Conservation (phyloP, 352 stramenopile species). For the Globisporangium perplexum region DNA sequence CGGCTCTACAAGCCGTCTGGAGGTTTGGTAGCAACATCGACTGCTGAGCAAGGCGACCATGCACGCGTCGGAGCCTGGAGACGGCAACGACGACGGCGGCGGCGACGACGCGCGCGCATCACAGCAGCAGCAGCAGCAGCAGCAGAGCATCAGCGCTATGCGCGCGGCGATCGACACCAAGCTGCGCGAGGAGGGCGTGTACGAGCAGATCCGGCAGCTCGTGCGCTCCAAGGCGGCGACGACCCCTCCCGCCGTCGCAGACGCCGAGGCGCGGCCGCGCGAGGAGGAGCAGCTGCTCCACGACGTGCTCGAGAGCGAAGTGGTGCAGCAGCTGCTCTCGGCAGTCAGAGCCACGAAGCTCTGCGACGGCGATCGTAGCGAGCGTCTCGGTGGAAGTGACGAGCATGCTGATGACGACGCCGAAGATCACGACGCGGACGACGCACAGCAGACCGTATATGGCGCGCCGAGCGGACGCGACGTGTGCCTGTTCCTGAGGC, state of each 20-base stretch:
- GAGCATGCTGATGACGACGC: not conserved
- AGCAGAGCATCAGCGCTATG: constrained; percentile 40
- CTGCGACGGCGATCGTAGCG: not conserved
- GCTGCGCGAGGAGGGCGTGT: constrained; percentile 68
- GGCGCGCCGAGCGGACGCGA: constrained; percentile 12
- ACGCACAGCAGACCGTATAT: not conserved
- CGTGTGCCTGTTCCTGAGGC: constrained; percentile 42
- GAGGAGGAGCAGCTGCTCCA: constrained; percentile 35
- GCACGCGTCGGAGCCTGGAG: too few species aligned
- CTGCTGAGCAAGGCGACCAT: too few species aligned
- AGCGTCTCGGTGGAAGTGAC: not conserved
- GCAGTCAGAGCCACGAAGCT: constrained; percentile 28
- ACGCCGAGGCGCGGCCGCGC: constrained; percentile 1
- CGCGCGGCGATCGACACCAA: constrained; percentile 69
- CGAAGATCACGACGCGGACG: not conserved
- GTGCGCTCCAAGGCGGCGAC: constrained; percentile 20
- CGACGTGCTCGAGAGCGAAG: constrained; percentile 64
- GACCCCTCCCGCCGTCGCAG: not conserved
- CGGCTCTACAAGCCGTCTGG: too few species aligned
- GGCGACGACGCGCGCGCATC: not conserved
- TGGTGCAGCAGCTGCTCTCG: constrained; percentile 64
- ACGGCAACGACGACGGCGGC: not conserved
- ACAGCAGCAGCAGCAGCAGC: constrained; percentile 11
- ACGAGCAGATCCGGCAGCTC: constrained; percentile 62
- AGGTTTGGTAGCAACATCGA: too few species aligned